Percentiles rank a stretch among this genome's conserved stretches.
These are phyloP conservation scores for Smallanthus sonchifolius DNA, from an alignment of 129 eudicot genomes.

Conservation along the genomic window DNA sequence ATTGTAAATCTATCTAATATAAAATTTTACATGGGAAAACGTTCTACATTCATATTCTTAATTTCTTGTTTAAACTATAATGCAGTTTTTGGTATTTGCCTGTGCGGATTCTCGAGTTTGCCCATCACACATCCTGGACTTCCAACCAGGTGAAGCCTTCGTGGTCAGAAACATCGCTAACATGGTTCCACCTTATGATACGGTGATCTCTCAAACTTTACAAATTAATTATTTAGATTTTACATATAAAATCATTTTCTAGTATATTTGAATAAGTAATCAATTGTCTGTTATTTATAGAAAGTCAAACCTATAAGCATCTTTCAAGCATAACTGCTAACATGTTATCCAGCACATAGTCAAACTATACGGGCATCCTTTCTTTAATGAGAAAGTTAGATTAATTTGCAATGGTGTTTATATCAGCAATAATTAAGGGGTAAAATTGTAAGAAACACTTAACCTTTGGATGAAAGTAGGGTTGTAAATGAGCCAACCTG, in stretches of 20 bases:
- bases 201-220: slow-evolving; percentile 32
- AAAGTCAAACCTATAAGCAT: slow-evolving; percentile 31
- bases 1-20: not conserved
- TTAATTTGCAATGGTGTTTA: not conserved
- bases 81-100: slow-evolving; percentile 85
- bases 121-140: slow-evolving; percentile 80
- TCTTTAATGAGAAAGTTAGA: not conserved
- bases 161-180: slow-evolving; percentile 80
- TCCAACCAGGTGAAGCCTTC: slow-evolving; percentile 91
- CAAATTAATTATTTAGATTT: not conserved
- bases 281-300: not conserved
- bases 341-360: slow-evolving; percentile 32
- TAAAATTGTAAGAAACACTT: not conserved
- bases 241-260: slow-evolving; percentile 4
- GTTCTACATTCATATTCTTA: not conserved
- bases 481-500: no score
- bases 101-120: slow-evolving; percentile 91
- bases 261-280: not conserved
- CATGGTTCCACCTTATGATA: slow-evolving; percentile 87
- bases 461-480: no score
- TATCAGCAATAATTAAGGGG: not conserved
- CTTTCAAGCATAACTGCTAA: slow-evolving; percentile 17
- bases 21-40: not conserved
- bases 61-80: not conserved
- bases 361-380: not conserved